These are phyloP conservation scores for Lepidium sativum DNA, from an alignment of 345 rosid species.

Conservation along the genomic window DNA sequence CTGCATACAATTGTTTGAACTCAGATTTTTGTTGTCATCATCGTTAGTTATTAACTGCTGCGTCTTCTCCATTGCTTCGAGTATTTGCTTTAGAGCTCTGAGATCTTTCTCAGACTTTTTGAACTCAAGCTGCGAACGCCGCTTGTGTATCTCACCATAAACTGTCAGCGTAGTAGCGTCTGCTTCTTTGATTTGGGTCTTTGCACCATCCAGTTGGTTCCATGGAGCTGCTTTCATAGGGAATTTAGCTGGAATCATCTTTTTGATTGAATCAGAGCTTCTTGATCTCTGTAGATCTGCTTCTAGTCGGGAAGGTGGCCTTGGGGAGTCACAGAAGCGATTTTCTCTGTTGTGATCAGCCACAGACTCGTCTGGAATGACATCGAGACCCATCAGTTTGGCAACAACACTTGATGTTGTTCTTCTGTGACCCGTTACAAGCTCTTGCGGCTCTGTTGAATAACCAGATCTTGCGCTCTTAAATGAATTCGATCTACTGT, in stretches of 20 bases:
- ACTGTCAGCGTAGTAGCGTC: conserved; percentile 40
- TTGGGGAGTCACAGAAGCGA: conserved; percentile 36
- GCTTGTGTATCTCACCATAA: conserved; percentile 75
- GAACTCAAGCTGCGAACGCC: conserved; percentile 67
- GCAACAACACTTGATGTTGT: conserved; percentile 68
- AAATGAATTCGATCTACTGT: conserved; percentile 55
- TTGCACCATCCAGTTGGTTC: conserved; percentile 52
- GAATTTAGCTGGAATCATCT: conserved; percentile 36
- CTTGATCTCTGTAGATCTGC: conserved; percentile 31
- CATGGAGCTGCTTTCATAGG: conserved; percentile 63
- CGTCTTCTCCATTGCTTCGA: conserved; percentile 73
- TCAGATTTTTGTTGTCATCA: conserved; percentile 30
- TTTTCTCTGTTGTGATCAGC: conserved; percentile 31
- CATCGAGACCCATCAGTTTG: conserved; percentile 86
- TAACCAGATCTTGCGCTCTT: conserved; percentile 30
- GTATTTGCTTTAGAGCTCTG: conserved; percentile 78
- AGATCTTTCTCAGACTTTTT: conserved; percentile 74
- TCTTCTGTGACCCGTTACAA: conserved; percentile 38
- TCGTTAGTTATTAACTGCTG: conserved; percentile 30
- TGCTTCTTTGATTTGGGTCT: conserved; percentile 31
- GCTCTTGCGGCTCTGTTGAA: conserved; percentile 41
- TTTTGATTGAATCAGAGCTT: conserved; percentile 37
- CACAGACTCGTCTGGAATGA: conserved; percentile 34
- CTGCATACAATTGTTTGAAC: conserved; percentile 23
- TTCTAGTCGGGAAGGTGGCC: conserved; percentile 34